Percentiles rank a stretch among this genome's conserved stretches.
These are phyloP conservation scores for Komagataella ulmi DNA, from an alignment of 805 yeast species.

Conservation along the genomic window DNA sequence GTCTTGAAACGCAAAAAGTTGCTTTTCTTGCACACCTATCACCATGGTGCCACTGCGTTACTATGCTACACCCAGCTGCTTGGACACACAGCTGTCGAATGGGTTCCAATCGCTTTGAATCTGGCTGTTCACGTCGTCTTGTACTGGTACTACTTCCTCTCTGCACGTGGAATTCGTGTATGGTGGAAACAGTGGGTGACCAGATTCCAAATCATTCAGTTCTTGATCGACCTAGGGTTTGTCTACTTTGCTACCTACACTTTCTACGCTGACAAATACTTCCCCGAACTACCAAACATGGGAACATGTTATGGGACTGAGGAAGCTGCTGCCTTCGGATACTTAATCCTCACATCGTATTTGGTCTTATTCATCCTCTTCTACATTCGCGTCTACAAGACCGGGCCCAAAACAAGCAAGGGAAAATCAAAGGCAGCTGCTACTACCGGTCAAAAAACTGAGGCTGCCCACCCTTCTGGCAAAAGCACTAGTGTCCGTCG, in stretches of 20 bases:
- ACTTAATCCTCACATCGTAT: conserved; percentile 77
- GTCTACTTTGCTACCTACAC: conserved; percentile 93
- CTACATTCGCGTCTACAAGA: conserved; percentile 77
- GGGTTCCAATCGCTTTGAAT: conserved; percentile 89
- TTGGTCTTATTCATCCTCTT: conserved; percentile 83
- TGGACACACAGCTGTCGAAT: conserved; percentile 82
- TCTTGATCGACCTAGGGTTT: conserved; percentile 75
- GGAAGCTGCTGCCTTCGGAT: conserved; percentile 87
- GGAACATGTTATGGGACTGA: conserved; percentile 90
- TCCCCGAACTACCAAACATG: conserved; percentile 48
- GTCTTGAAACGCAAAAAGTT: conserved; percentile 86
- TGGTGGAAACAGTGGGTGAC: conserved; percentile 99
- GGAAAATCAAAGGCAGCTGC: conserved; percentile 2
- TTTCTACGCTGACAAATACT: conserved; percentile 66
- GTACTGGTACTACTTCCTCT: conserved; percentile 95
- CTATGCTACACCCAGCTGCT: conserved; percentile 87
- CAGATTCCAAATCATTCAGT: conserved; percentile 88
- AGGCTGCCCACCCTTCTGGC: neutral
- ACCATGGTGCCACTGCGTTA: conserved; percentile 96
- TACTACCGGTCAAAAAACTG: neutral
- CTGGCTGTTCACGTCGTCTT: conserved; percentile 88
- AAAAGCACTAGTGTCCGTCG: neutral
- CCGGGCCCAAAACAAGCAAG: conserved; percentile 20
- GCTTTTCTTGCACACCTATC: conserved; percentile 90
- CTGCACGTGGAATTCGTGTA: conserved; percentile 86